These are phyloP conservation scores for Phlyctochytrium arcticum DNA, from an alignment of 192 early-diverging fungal genomes.

Conservation along the genomic window DNA sequence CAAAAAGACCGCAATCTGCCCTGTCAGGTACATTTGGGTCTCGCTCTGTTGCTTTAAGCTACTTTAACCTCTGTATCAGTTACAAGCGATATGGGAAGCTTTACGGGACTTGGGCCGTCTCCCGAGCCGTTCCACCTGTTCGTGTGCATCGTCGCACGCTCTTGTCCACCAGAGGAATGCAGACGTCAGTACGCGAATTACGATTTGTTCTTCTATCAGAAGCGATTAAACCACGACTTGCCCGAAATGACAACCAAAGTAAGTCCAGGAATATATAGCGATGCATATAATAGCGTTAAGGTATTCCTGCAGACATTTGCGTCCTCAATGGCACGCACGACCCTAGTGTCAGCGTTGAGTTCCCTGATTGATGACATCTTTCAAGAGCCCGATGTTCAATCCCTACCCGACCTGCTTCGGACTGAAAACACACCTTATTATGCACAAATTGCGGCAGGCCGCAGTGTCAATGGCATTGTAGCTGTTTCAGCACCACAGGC, in stretches of 20 bases:
- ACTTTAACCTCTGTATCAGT: constrained; percentile 1
- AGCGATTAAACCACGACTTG: neutral
- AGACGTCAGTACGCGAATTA: constrained; percentile 14
- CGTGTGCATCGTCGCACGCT: constrained; percentile 25
- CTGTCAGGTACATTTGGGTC: too few relatives aligned
- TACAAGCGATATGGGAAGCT: neutral
- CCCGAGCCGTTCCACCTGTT: constrained; percentile 30
- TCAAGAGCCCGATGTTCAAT: constrained; percentile 34
- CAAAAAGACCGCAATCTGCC: constrained; percentile 4
- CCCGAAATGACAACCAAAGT: neutral
- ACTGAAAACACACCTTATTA: constrained; percentile 33
- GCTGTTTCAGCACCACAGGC: neutral
- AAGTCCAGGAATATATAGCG: neutral
- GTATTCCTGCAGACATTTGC: neutral
- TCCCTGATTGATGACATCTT: constrained; percentile 33
- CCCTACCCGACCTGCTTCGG: constrained; percentile 11
- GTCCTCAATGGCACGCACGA: neutral
- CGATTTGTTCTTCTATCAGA: constrained; percentile 30
- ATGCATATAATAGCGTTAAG: neutral
- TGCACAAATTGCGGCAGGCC: constrained; percentile 22
- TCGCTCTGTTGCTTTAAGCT: too few relatives aligned
- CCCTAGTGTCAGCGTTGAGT: neutral
- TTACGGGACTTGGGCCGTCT: constrained; percentile 10
- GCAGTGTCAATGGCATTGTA: constrained; percentile 14
- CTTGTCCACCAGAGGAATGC: constrained; percentile 29